These are phyloP conservation scores for Leccinum fuscescens DNA, from an alignment of 1,284 basidiomycete genomes.

Conservation along the genomic window DNA sequence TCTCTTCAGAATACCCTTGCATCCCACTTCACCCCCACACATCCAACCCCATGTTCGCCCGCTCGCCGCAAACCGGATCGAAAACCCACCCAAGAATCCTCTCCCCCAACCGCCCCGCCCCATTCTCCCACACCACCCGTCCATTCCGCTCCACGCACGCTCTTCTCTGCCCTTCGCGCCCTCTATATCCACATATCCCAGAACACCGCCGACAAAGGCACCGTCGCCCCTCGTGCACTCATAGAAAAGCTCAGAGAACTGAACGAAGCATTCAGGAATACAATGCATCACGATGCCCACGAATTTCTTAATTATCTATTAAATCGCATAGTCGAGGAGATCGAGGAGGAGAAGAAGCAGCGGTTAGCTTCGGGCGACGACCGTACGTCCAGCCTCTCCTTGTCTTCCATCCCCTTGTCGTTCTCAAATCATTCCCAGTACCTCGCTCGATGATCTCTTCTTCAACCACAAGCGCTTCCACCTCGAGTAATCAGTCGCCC, in stretches of 20 bases:
- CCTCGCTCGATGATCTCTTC: slow-evolving; percentile 57
- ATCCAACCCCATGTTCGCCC: slow-evolving; percentile 31
- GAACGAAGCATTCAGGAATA: slow-evolving; percentile 83
- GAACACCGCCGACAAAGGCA: slow-evolving; percentile 76
- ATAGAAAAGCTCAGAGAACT: slow-evolving; percentile 87
- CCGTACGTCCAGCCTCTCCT: slow-evolving; percentile 16
- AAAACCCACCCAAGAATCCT: slow-evolving; percentile 39
- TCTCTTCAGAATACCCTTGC: slow-evolving; percentile 17
- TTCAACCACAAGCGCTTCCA: slow-evolving; percentile 43
- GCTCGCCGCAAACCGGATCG: slow-evolving; percentile 49
- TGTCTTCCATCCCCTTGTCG: background rate
- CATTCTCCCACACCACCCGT: slow-evolving; percentile 40
- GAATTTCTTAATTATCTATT: slow-evolving; percentile 95
- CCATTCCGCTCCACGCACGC: slow-evolving; percentile 66
- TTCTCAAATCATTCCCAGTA: slow-evolving; percentile 38
- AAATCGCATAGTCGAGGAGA: slow-evolving; percentile 91
- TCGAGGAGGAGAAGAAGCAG: slow-evolving; percentile 68
- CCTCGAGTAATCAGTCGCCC: slow-evolving; percentile 42
- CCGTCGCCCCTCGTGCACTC: slow-evolving; percentile 83
- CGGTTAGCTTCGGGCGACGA: slow-evolving; percentile 38
- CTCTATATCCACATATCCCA: slow-evolving; percentile 83
- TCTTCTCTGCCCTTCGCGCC: slow-evolving; percentile 88
- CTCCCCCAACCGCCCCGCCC: slow-evolving; percentile 19
- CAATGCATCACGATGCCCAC: slow-evolving; percentile 94
- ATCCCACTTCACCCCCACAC: slow-evolving; percentile 11